phyloP scores from a whole-genome alignment of 805 yeast genomes.

The Lipomyces starkeyi region DNA sequence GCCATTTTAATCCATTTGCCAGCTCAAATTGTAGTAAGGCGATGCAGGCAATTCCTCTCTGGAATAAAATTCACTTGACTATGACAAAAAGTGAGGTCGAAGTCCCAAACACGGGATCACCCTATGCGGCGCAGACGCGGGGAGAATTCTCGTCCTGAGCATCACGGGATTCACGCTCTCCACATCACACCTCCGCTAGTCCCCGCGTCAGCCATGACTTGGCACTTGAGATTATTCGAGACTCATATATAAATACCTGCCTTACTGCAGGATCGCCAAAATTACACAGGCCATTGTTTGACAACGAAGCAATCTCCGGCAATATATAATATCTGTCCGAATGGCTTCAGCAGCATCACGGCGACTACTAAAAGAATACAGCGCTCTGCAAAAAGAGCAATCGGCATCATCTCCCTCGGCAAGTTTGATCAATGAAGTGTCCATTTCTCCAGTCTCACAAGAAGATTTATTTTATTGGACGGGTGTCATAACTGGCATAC shows the following conservation, averaged over 20 bases:
- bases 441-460: constrained; percentile 30
- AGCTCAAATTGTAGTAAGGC: neutral
- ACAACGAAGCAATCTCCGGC: neutral
- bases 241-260: neutral
- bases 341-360: constrained; percentile 23
- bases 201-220: too few species aligned
- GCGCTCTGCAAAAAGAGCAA: constrained; percentile 13
- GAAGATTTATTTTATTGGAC: constrained; percentile 33
- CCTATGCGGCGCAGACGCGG: too few species aligned
- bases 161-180: too few species aligned
- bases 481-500: constrained; percentile 26
- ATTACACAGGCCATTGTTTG: neutral
- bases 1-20: neutral
- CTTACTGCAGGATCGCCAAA: neutral
- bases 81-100: too few species aligned
- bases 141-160: too few species aligned
- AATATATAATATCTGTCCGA: neutral
- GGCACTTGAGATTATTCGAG: too few species aligned
- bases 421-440: constrained; percentile 4
- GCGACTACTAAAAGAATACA: constrained; percentile 31
- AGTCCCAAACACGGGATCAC: too few species aligned
- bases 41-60: too few species aligned
- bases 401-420: neutral
- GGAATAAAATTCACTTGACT: too few species aligned
- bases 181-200: too few species aligned